Evolutionary conservation across 306 rosid species (phyloP), one percentile per base, ranked within the genome.

Genomic region (Sicyos baderoa): DNA sequence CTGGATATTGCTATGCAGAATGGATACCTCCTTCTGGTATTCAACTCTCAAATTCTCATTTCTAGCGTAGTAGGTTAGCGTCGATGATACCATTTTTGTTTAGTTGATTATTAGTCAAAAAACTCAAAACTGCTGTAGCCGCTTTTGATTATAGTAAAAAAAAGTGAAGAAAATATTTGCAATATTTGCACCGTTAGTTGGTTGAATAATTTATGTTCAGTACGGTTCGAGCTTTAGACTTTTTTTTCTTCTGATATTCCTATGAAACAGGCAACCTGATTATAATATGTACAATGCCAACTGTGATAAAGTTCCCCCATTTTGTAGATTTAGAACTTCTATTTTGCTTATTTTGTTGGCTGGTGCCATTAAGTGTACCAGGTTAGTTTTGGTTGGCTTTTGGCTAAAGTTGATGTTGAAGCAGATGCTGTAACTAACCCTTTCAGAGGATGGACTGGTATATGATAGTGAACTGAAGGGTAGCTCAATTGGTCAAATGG

Each of bases 41-140:
- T 66, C 4, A 66, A 15, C 71, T 66, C 9, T 12, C 13, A 21
- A 66, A 40, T 64, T 42, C 70, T 64, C 70, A 64, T 63, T 21
- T 47, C 37, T 65, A 65, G 14, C 45, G 51, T 42, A 2, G 21
- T 22, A 13, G 71, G 54, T 45, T 48, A 45, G 53, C 35, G 45
- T 47, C 16, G 22, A 47, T 51, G 22, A 47, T 51, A 29, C 49
- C 18, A 47, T 42, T 67, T 49, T 16, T 67, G 57, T 4, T 49
- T 21, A 49, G 57, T 67, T 48, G 12, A 22, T 67, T 14, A 45
- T 65, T 21, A 63, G 54, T 40, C n/a, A 6, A 22, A 35, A 65
- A 65, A 2, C 70, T 12, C n/a, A 44, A 44, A 19, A 44, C 0
- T 65, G 18, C 19, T 19, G 17, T 44, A 45, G 12, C 37, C 29